phyloP scores from a whole-genome alignment of 441 rosid species.

The Corymbia citriodora region DNA sequence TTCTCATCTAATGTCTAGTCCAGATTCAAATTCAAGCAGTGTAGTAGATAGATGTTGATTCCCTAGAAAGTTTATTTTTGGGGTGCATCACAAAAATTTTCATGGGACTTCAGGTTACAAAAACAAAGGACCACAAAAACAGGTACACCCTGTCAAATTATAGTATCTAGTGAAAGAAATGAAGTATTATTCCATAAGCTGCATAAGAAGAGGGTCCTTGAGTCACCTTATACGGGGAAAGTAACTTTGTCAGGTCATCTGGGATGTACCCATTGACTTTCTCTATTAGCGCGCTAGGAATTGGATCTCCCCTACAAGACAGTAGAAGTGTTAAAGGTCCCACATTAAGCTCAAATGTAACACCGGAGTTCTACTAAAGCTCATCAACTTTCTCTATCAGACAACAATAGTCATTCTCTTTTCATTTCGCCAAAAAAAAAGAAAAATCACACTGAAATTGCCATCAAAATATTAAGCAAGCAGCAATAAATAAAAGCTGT shows the following conservation, averaged over 20 bases:
- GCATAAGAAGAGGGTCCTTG: slow-evolving; percentile 1
- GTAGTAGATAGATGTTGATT: neutral
- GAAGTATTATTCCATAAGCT: neutral
- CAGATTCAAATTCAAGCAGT: neutral
- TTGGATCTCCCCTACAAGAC: slow-evolving; percentile 82
- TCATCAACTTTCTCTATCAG: neutral
- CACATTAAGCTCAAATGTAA: neutral
- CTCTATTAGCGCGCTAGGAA: slow-evolving; percentile 57
- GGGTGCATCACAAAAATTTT: neutral
- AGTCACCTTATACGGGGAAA: slow-evolving; percentile 51
- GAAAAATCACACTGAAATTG: neutral
- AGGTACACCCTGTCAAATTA: neutral
- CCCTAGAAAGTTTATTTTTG: neutral
- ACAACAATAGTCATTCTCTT: neutral
- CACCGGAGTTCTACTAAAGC: neutral
- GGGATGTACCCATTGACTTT: slow-evolving; percentile 77
- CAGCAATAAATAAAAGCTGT: neutral
- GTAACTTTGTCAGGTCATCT: slow-evolving; percentile 55
- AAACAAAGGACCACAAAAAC: neutral
- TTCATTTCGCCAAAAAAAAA: neutral
- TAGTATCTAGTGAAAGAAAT: neutral
- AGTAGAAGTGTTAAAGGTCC: neutral
- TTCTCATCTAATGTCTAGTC: neutral
- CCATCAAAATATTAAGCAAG: neutral
- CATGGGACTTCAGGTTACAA: neutral